Evolutionary conservation across 2,329 filamentous ascomycete genomes (phyloP).

Genomic region (Paraconiothyrium sp.): DNA sequence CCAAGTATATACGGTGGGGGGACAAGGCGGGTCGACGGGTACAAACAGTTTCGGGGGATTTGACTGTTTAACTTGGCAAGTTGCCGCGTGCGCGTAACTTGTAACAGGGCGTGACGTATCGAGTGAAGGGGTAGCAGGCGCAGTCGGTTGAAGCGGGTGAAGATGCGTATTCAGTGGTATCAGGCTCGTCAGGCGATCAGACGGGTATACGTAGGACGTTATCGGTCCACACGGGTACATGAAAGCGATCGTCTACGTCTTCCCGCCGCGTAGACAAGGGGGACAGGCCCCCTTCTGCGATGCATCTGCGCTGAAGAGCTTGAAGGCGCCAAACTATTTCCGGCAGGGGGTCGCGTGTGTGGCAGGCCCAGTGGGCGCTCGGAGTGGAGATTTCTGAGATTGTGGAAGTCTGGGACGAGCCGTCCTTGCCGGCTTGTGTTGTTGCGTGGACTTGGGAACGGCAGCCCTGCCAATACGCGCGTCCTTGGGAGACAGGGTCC

Average conservation of each 20-base stretch:
- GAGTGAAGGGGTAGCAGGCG: background rate
- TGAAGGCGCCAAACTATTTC: background rate
- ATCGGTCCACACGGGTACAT: background rate
- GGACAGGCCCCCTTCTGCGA: constrained; percentile 6
- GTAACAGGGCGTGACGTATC: background rate
- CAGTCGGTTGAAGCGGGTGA: background rate
- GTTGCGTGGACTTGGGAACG: constrained; percentile 3
- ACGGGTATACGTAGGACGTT: constrained; percentile 4
- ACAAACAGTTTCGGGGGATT: background rate
- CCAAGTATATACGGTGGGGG: background rate
- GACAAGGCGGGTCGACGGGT: background rate
- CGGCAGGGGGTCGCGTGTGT: constrained; percentile 10
- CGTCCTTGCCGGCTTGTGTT: constrained; percentile 10
- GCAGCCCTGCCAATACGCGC: constrained; percentile 22
- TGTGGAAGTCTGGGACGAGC: constrained; percentile 10
- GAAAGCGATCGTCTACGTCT: background rate
- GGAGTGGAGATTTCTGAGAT: constrained; percentile 9
- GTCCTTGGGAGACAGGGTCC: constrained; percentile 4
- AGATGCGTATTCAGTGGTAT: background rate
- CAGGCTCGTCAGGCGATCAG: background rate
- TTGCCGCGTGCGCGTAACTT: background rate
- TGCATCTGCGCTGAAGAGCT: background rate
- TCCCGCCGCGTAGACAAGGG: constrained; percentile 11
- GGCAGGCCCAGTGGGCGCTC: constrained; percentile 17
- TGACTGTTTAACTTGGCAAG: background rate